Percentiles rank a stretch among this genome's conserved stretches.
Evolutionary conservation across 169 alveolate species (phyloP).

Genomic region (Plasmodium fragile): DNA sequence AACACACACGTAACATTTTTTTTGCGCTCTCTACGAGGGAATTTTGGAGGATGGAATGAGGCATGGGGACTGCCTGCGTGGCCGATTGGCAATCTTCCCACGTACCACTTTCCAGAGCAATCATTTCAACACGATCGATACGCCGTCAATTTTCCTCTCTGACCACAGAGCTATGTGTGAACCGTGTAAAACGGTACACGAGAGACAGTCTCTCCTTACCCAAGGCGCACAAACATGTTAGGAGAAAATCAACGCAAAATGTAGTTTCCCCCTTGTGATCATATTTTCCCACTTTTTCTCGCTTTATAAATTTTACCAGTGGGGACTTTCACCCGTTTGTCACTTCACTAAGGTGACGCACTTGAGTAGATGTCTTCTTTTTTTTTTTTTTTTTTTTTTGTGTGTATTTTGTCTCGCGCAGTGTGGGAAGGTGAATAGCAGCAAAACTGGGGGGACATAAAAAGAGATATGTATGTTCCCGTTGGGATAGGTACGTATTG

Average conservation of each 20-base stretch:
- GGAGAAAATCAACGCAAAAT: neutral
- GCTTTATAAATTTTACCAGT: neutral
- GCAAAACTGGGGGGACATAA: neutral
- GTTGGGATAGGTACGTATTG: neutral
- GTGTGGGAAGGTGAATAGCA: neutral
- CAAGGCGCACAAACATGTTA: neutral
- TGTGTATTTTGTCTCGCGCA: neutral
- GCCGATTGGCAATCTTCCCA: neutral
- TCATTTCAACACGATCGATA: neutral
- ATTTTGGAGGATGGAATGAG: neutral
- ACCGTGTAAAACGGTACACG: neutral
- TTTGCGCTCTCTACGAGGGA: neutral
- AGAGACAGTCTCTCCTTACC: neutral
- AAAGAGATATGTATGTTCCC: neutral
- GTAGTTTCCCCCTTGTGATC: neutral
- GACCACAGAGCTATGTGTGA: neutral
- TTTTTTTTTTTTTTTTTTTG: conserved; percentile 4
- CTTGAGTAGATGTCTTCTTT: neutral
- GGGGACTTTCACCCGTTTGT: neutral
- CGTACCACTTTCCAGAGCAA: neutral
- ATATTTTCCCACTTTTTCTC: neutral
- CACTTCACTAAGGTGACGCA: neutral
- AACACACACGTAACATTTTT: neutral
- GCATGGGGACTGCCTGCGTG: neutral
- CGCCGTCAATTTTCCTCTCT: neutral